Evolutionary conservation across 768 basidiomycete genomes (phyloP).

Genomic region (Cantharellus anzutake): DNA sequence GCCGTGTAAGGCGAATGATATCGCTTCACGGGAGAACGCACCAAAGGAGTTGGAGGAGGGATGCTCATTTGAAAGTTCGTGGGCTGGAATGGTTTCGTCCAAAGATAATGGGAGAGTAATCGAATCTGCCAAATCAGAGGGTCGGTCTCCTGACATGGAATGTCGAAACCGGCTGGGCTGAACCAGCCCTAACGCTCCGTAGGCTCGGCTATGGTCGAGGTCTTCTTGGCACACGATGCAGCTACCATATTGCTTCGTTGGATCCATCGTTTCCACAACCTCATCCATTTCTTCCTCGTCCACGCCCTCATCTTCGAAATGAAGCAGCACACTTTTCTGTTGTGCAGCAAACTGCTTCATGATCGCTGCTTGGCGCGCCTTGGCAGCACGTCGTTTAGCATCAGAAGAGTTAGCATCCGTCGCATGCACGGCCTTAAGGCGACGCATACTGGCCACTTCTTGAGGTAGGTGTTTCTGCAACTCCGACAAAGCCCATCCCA

Average conservation of each 20-base stretch:
- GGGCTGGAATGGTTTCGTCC: conserved; percentile 26
- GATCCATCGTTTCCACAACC: conserved; percentile 25
- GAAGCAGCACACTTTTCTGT: conserved; percentile 69
- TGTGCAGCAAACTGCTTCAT: conserved; percentile 93
- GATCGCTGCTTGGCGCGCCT: conserved; percentile 79
- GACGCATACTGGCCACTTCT: conserved; percentile 34
- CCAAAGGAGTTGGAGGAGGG: conserved; percentile 29
- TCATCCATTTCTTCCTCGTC: conserved; percentile 32
- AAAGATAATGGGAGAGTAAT: conserved; percentile 42
- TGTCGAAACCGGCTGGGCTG: conserved; percentile 79
- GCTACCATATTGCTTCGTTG: conserved; percentile 46
- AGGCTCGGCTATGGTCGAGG: conserved; percentile 47
- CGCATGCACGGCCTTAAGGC: conserved; percentile 19
- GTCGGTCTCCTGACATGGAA: conserved; percentile 47
- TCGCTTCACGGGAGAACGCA: conserved; percentile 48
- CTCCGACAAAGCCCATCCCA: conserved; percentile 54
- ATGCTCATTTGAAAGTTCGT: conserved; percentile 4
- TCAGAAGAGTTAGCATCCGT: conserved; percentile 29
- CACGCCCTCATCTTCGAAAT: conserved; percentile 48
- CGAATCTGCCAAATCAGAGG: conserved; percentile 32
- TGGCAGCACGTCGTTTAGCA: conserved; percentile 66
- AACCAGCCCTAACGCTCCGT: conserved; percentile 71
- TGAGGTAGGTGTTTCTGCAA: conserved; percentile 37
- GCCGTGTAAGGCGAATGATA: conserved; percentile 68
- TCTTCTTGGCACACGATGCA: conserved; percentile 99